Conservation (phyloP, 495 filamentous ascomycete species). For the Jackrogersella minutella region DNA sequence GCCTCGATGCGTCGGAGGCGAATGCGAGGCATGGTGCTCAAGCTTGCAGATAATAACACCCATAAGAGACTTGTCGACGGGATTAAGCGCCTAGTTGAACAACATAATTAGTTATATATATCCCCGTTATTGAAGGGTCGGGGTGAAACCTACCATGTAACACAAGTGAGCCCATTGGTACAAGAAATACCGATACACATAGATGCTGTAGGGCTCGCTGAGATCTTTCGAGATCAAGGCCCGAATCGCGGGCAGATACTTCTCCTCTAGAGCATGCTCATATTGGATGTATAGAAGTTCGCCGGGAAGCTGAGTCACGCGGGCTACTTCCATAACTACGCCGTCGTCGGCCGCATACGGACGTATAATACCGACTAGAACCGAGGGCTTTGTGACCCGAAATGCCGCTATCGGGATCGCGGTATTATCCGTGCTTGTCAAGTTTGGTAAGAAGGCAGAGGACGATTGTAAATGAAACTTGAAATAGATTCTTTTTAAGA, state of each 20-base stretch:
- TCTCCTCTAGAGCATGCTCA: constrained; percentile 75
- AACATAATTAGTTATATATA: constrained; percentile 5
- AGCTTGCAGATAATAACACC: constrained; percentile 98
- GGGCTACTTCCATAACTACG: constrained; percentile 39
- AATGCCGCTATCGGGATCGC: background rate
- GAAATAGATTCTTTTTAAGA: too few relatives aligned
- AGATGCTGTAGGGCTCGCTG: constrained; percentile 99
- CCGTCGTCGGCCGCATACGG: background rate
- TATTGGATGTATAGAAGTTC: constrained; percentile 86
- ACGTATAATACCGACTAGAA: background rate
- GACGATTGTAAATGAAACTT: too few relatives aligned
- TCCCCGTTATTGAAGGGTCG: background rate
- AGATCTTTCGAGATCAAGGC: constrained; percentile 95
- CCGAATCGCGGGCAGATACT: constrained; percentile 87
- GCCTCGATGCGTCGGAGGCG: constrained; percentile 79
- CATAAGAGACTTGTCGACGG: constrained; percentile 60
- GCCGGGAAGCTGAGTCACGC: constrained; percentile 47
- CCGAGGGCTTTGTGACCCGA: background rate
- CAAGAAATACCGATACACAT: constrained; percentile 98
- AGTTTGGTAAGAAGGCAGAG: background rate
- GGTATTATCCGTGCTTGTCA: background rate
- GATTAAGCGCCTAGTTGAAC: constrained; percentile 70
- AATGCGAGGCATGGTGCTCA: constrained; percentile 77
- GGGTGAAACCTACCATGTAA: constrained; percentile 71
- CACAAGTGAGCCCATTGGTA: constrained; percentile 98